Evolutionary conservation across 2,329 filamentous ascomycete genomes (phyloP), one percentile per base, ranked within the genome.

Genomic region (Diaporthe vaccinii): DNA sequence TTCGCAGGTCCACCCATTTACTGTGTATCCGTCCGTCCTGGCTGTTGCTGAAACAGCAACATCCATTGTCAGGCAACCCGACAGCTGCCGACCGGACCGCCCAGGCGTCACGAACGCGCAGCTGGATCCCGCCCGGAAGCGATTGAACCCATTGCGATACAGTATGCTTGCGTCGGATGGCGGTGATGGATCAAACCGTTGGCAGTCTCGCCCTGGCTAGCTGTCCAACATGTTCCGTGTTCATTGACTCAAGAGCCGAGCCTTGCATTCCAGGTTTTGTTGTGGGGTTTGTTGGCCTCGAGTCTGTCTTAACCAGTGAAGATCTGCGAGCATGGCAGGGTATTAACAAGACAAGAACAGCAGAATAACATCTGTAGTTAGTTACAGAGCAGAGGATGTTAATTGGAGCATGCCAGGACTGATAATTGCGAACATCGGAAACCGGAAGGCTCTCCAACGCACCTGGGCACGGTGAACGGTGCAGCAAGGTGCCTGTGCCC

Each of bases 1-100:
- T 39, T n/a, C 22, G 22, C 5, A 49, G 62, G 41, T 8, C 61
- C 25, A 49, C 2, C 25, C 25, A 65, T 31, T 12, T 14, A 25
- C 41, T 12, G 41, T 36, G 25, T 15, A n/a, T n/a, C 36, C n/a
- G 36, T n/a, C 59, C 20, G 41, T 34, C 28, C 28, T 49, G 41
- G 31, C 34, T 22, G 62, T 17, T 53, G 34, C 49, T 68, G 49
- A 22, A 49, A 34, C 55, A 20, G 36, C 55, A 72, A 62, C 22
- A n/a, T 7, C 41, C 17, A 31, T n/a, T 36, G 44, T 31, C 20
- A 22, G 28, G 8, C 17, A n/a, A 17, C 15, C 15, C n/a, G 53
- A 39, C 72, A 74, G 51, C 72, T 74, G 72, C 49, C 61, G 31
- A 15, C 20, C 72, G 51, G 61, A 44, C 72, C 61, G 72, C 28